phyloP scores from a whole-genome alignment of 2,329 filamentous ascomycete species.

The Fusarium nisikadoi region DNA sequence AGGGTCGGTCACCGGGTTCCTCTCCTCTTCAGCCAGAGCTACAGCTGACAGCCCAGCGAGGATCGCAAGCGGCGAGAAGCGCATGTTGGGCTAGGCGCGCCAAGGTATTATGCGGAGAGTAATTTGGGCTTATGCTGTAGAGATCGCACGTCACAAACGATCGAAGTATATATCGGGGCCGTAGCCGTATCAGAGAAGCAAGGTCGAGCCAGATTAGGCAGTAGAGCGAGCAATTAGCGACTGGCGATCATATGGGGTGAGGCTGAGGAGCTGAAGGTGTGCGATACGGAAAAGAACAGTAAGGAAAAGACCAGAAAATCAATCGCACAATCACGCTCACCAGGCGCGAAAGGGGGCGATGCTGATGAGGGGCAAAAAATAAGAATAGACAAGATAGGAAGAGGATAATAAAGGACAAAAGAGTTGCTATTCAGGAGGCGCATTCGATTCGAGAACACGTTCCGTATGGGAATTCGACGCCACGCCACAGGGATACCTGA shows the following conservation, averaged over 20 bases:
- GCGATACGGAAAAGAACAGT: constrained; percentile 15
- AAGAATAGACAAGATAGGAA: constrained; percentile 15
- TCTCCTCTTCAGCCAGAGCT: constrained; percentile 49
- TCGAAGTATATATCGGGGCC: not conserved
- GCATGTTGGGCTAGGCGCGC: constrained; percentile 44
- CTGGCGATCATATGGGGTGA: constrained; percentile 30
- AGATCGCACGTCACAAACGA: not conserved
- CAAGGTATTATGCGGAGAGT: not conserved
- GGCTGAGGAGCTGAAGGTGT: constrained; percentile 12
- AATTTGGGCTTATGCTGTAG: not conserved
- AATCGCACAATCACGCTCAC: constrained; percentile 30
- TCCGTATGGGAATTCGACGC: constrained; percentile 32
- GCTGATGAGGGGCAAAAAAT: constrained; percentile 27
- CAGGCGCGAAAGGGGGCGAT: constrained; percentile 29
- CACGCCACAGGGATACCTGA: constrained; percentile 6
- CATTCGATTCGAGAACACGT: constrained; percentile 39
- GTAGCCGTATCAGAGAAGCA: not conserved
- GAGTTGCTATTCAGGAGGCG: constrained; percentile 34
- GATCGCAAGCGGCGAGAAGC: constrained; percentile 54
- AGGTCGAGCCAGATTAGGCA: constrained; percentile 13
- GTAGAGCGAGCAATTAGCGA: constrained; percentile 26
- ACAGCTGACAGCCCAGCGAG: constrained; percentile 56
- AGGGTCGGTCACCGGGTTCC: constrained; percentile 47
- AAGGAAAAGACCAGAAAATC: constrained; percentile 21
- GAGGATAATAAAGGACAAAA: constrained; percentile 18